These are phyloP conservation scores for Taphrina betulina DNA, from an alignment of 1,139 yeast genomes.

Conservation along the genomic window DNA sequence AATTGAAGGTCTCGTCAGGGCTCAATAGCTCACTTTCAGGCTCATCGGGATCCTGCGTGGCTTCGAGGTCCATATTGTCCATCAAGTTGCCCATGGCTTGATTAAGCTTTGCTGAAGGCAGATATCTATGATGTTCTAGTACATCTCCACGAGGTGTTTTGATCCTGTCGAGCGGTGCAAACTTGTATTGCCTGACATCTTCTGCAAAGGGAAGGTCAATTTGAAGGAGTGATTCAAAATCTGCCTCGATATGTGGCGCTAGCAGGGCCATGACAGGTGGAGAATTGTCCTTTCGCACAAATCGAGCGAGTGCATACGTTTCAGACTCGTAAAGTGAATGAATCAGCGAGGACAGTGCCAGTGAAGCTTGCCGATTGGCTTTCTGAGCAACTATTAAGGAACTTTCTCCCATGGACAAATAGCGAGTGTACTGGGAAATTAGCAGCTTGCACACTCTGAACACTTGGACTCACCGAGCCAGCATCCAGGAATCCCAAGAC, in stretches of 20 bases:
- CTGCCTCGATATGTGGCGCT: slow-evolving; percentile 51
- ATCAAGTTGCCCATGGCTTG: slow-evolving; percentile 49
- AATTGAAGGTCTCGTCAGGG: slow-evolving; percentile 42
- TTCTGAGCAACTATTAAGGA: slow-evolving; percentile 55
- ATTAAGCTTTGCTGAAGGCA: slow-evolving; percentile 44
- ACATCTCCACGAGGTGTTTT: slow-evolving; percentile 45
- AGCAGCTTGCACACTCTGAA: not conserved
- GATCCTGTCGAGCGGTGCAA: slow-evolving; percentile 53
- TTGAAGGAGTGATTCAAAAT: slow-evolving; percentile 45
- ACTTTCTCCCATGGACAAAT: slow-evolving; percentile 61
- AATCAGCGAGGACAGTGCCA: slow-evolving; percentile 56
- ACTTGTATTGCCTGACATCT: slow-evolving; percentile 66
- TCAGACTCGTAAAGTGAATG: slow-evolving; percentile 54
- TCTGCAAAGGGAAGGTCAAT: slow-evolving; percentile 66
- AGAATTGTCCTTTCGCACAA: slow-evolving; percentile 52
- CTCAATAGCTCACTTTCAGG: slow-evolving; percentile 33
- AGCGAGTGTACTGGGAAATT: slow-evolving; percentile 46
- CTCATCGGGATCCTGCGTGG: not conserved
- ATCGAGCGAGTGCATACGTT: slow-evolving; percentile 61
- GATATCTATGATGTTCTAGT: slow-evolving; percentile 43
- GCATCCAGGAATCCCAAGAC: slow-evolving; percentile 59
- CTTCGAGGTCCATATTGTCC: slow-evolving; percentile 38
- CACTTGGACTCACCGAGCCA: not conserved
- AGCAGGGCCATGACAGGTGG: slow-evolving; percentile 60
- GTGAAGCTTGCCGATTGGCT: slow-evolving; percentile 47